phyloP scores from a whole-genome alignment of 768 basidiomycete genomes.

The Clathrus columnatus region DNA sequence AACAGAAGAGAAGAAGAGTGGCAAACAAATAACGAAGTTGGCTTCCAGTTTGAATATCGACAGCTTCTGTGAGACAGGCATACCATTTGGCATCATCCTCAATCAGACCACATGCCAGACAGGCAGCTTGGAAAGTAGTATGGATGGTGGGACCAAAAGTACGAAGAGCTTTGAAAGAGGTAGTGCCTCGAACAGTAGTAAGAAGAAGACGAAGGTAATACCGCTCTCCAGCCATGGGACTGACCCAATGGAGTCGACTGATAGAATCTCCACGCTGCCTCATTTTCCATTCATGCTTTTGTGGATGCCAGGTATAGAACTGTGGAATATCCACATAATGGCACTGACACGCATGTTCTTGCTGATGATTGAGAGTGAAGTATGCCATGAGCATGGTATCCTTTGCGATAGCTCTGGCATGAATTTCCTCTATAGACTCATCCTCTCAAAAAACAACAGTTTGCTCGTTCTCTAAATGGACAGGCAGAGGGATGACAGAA shows the following conservation, averaged over 20 bases:
- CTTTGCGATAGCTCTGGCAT: constrained; percentile 12
- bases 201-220: constrained; percentile 35
- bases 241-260: constrained; percentile 32
- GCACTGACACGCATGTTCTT: constrained; percentile 16
- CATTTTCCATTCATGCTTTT: constrained; percentile 22
- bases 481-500: constrained; percentile 29
- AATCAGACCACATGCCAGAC: constrained; percentile 32
- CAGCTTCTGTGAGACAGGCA: constrained; percentile 33
- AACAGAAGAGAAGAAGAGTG: constrained; percentile 26
- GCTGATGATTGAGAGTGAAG: constrained; percentile 20
- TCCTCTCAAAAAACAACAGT: constrained; percentile 30
- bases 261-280: constrained; percentile 25
- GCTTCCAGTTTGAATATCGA: constrained; percentile 29
- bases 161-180: constrained; percentile 17
- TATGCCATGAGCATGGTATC: constrained; percentile 26
- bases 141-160: constrained; percentile 12
- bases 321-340: constrained; percentile 34
- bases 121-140: constrained; percentile 30
- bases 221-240: constrained; percentile 20
- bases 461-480: constrained; percentile 34
- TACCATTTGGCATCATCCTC: constrained; percentile 35
- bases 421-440: constrained; percentile 14
- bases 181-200: constrained; percentile 29
- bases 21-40: constrained; percentile 31
- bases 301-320: constrained; percentile 20